These are phyloP conservation scores for Phyllosticta citribraziliensis DNA, from an alignment of 2,329 filamentous ascomycete species.

Conservation along the genomic window DNA sequence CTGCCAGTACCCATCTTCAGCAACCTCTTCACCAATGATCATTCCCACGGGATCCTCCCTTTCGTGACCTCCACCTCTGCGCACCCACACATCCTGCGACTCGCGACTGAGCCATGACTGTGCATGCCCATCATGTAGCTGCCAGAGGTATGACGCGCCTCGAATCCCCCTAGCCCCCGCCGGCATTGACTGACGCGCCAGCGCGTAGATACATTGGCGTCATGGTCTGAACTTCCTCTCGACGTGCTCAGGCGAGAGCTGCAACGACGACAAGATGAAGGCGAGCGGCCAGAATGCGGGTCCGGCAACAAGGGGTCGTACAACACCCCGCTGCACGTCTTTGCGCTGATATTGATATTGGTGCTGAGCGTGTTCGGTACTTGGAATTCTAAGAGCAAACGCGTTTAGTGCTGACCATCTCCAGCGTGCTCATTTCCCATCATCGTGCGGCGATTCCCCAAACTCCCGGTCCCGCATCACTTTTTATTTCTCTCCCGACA, in stretches of 20 bases:
- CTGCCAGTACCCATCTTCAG: neutral
- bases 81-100: neutral
- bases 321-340: slow-evolving; percentile 47
- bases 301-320: slow-evolving; percentile 40
- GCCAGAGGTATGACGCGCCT: neutral
- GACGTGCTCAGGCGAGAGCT: slow-evolving; percentile 41
- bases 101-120: slow-evolving; percentile 2
- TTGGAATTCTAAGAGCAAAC: neutral
- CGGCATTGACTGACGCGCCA: neutral
- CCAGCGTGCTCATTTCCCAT: slow-evolving; percentile 32
- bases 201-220: slow-evolving; percentile 1
- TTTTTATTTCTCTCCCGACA: slow-evolving; percentile 32
- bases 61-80: neutral
- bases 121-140: neutral
- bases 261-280: slow-evolving; percentile 36
- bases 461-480: slow-evolving; percentile 27
- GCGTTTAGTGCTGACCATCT: neutral
- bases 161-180: neutral
- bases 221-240: slow-evolving; percentile 32
- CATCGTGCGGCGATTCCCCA: slow-evolving; percentile 29
- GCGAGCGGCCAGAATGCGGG: slow-evolving; percentile 41
- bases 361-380: slow-evolving; percentile 30
- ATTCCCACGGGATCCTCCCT: neutral
- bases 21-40: neutral
- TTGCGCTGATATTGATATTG: slow-evolving; percentile 49